A percentile compares a stretch with the other conserved stretches of the same genome.
Conservation (phyloP, 208 protist genomes). For the Herpetomonas muscarum region DNA sequence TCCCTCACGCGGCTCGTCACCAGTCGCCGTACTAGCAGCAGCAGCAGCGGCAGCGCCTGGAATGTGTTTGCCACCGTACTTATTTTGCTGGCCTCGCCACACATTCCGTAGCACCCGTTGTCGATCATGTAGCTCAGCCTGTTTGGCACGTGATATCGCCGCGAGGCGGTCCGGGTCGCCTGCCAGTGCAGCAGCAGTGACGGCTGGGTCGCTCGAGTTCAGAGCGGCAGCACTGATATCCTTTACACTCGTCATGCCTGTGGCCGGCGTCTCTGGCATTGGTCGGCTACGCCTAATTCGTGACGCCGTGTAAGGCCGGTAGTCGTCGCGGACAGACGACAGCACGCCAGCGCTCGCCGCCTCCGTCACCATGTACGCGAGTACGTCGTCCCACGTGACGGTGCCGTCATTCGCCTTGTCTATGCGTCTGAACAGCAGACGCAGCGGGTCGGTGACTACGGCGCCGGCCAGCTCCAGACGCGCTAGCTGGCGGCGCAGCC, state of each 20-base stretch:
- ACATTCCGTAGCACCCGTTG: not conserved
- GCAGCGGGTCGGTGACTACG: conserved; percentile 11
- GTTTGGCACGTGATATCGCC: no score
- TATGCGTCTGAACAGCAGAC: conserved; percentile 32
- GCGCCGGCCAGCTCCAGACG: conserved; percentile 7
- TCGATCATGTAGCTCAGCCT: no score
- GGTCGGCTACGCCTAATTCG: conserved; percentile 2
- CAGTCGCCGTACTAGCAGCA: no score
- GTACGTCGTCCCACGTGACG: conserved; percentile 37
- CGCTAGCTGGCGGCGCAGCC: not conserved
- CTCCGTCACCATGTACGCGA: conserved; percentile 30
- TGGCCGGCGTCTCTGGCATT: not conserved
- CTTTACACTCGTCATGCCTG: no score
- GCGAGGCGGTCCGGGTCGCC: no score
- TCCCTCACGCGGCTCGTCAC: no score
- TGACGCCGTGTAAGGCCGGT: conserved; percentile 25
- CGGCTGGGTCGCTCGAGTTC: no score
- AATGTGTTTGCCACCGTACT: conserved; percentile 6
- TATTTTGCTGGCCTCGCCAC: not conserved
- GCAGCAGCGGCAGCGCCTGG: no score
- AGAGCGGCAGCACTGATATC: no score
- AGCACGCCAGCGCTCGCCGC: conserved; percentile 10
- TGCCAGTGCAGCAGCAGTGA: no score
- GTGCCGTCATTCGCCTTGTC: conserved; percentile 23
- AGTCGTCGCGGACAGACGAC: conserved; percentile 12